Percentiles rank a stretch among this genome's conserved stretches.
phyloP scores from a whole-genome alignment of 352 stramenopile genomes.

The Pythium periplocum region DNA sequence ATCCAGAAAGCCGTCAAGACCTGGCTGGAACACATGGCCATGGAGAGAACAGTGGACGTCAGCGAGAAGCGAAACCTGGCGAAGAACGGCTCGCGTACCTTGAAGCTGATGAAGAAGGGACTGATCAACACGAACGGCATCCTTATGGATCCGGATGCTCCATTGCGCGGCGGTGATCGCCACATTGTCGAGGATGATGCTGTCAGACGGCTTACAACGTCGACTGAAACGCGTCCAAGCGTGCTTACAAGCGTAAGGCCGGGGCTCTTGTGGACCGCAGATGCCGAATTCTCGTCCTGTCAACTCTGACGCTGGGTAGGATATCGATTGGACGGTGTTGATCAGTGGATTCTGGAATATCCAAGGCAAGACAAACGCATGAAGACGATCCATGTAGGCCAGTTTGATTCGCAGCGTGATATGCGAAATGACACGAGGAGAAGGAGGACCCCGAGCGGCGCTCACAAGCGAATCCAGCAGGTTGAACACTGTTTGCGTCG shows the following conservation, averaged over 20 bases:
- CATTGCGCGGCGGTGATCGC: constrained; percentile 57
- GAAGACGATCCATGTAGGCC: constrained; percentile 12
- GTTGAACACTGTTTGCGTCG: not conserved
- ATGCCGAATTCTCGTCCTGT: not conserved
- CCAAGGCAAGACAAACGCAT: constrained; percentile 18
- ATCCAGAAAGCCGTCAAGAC: constrained; percentile 66
- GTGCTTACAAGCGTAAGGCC: not conserved
- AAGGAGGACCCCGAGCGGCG: not conserved
- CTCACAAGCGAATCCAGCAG: constrained; percentile 7
- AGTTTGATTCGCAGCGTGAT: constrained; percentile 3
- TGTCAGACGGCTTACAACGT: not conserved
- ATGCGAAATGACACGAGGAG: no score
- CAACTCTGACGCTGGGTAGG: constrained; percentile 5
- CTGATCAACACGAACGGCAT: constrained; percentile 23
- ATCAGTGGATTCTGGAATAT: constrained; percentile 12
- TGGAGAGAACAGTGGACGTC: constrained; percentile 57
- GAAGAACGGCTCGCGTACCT: constrained; percentile 42
- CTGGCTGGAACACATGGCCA: constrained; percentile 79
- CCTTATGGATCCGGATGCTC: constrained; percentile 65
- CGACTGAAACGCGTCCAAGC: not conserved
- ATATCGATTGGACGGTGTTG: constrained; percentile 11
- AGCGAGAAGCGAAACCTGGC: constrained; percentile 46
- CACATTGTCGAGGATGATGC: constrained; percentile 66
- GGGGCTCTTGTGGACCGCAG: not conserved
- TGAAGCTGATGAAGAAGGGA: constrained; percentile 57